phyloP scores from a whole-genome alignment of 192 early-diverging fungal genomes.

The Coemansia sp. region DNA sequence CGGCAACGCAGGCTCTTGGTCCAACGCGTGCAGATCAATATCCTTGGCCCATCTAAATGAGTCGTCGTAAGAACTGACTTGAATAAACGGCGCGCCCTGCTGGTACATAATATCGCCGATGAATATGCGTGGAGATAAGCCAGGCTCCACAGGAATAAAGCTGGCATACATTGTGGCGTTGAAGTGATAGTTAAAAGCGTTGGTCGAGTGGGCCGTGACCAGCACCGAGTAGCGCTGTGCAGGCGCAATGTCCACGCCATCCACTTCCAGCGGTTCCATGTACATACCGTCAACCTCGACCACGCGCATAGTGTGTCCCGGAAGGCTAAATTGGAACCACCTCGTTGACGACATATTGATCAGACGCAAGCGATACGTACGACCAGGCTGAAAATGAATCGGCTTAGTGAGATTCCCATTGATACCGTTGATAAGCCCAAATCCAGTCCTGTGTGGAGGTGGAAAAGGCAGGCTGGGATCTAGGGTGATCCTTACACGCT shows the following conservation, averaged over 20 bases:
- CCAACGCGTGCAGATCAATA: slow-evolving; percentile 52
- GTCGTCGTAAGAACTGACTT: slow-evolving; percentile 12
- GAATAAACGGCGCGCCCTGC: slow-evolving; percentile 51
- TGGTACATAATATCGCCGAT: slow-evolving; percentile 64
- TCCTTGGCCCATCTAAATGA: slow-evolving; percentile 26
- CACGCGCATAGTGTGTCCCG: slow-evolving; percentile 71
- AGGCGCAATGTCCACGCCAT: slow-evolving; percentile 61
- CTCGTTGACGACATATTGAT: slow-evolving; percentile 69
- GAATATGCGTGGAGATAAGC: slow-evolving; percentile 35
- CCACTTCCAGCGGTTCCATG: slow-evolving; percentile 55
- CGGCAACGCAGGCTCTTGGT: slow-evolving; percentile 55
- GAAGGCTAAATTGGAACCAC: slow-evolving; percentile 71
- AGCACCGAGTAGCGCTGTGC: slow-evolving; percentile 84
- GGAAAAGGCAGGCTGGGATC: slow-evolving; percentile 56
- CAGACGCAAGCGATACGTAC: slow-evolving; percentile 77
- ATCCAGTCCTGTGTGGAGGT: slow-evolving; percentile 61
- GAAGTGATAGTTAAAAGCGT: slow-evolving; percentile 63
- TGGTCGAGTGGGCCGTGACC: slow-evolving; percentile 62
- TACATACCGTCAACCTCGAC: slow-evolving; percentile 78
- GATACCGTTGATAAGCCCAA: slow-evolving; percentile 30
- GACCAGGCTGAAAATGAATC: slow-evolving; percentile 66
- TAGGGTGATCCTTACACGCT: slow-evolving; percentile 49
- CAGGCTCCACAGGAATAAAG: slow-evolving; percentile 53
- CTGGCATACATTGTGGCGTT: slow-evolving; percentile 61
- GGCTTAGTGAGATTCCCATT: slow-evolving; percentile 54